A percentile compares a stretch with the other conserved stretches of the same genome.
These are phyloP conservation scores for Xylaria sp. DNA, from an alignment of 2,329 filamentous ascomycete genomes.

Conservation along the genomic window DNA sequence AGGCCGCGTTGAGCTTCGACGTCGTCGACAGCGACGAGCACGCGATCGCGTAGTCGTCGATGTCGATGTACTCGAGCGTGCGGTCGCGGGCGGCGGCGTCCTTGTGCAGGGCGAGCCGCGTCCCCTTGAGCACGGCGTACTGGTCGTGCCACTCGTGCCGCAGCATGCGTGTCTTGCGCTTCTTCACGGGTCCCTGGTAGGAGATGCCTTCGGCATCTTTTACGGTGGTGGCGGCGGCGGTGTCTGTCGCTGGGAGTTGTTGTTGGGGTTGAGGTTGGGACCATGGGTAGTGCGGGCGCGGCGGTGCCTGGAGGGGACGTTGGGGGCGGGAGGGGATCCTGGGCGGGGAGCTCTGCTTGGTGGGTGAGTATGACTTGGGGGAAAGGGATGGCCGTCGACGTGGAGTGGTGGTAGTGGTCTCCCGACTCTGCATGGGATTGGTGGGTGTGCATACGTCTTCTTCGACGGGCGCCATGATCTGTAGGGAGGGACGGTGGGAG, in stretches of 20 bases:
- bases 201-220: slow-evolving; percentile 65
- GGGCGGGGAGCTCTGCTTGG: slow-evolving; percentile 46
- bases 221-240: slow-evolving; percentile 48
- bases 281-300: slow-evolving; percentile 68
- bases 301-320: slow-evolving; percentile 61
- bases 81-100: slow-evolving; percentile 62
- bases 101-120: slow-evolving; percentile 80
- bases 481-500: slow-evolving; percentile 75
- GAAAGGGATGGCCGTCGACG: slow-evolving; percentile 53
- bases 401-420: slow-evolving; percentile 50
- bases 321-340: slow-evolving; percentile 50
- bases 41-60: slow-evolving; percentile 88
- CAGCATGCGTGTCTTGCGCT: slow-evolving; percentile 88
- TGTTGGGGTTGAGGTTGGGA: slow-evolving; percentile 63
- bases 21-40: slow-evolving; percentile 80
- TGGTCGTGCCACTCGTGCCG: slow-evolving; percentile 94
- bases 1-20: slow-evolving; percentile 86
- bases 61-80: slow-evolving; percentile 82
- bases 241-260: slow-evolving; percentile 38
- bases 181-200: slow-evolving; percentile 91
- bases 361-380: slow-evolving; percentile 47
- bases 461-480: slow-evolving; percentile 74
- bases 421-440: slow-evolving; percentile 41
- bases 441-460: slow-evolving; percentile 66
- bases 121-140: slow-evolving; percentile 86